Conservation (phyloP, 208 protist genomes). For the Naegleria gruberi region DNA sequence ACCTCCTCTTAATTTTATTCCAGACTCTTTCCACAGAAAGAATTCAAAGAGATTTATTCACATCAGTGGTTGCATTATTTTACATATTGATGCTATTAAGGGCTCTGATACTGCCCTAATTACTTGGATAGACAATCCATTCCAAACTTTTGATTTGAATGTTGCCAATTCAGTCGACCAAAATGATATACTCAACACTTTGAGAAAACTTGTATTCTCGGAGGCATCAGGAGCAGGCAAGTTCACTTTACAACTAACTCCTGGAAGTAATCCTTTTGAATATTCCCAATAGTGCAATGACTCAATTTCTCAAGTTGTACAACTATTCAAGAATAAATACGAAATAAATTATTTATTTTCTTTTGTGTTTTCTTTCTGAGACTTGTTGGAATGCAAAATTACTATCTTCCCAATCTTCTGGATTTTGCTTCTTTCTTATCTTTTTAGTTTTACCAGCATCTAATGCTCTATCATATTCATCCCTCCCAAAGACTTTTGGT, state of each 20-base stretch:
- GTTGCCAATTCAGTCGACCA: neutral
- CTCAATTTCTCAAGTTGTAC: too few relatives aligned
- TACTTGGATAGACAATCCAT: neutral
- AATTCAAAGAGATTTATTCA: neutral
- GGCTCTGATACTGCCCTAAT: neutral
- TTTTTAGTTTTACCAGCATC: neutral
- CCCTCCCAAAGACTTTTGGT: neutral
- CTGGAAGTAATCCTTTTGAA: too few relatives aligned
- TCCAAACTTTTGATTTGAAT: neutral
- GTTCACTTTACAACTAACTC: too few relatives aligned
- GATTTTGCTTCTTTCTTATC: neutral
- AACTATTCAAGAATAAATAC: too few relatives aligned
- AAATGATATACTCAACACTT: neutral
- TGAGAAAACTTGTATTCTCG: neutral
- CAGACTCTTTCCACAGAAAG: neutral
- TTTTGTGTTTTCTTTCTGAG: neutral
- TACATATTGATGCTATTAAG: neutral
- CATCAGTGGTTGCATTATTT: neutral
- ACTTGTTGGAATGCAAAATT: neutral
- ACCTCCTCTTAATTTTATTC: neutral
- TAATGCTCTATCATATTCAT: neutral
- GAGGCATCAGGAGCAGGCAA: too few relatives aligned
- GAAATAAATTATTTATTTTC: neutral
- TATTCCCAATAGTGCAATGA: too few relatives aligned
- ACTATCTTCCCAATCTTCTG: neutral